Base-by-base conservation (phyloP, 345 rosid species). In the Adansonia digitata region DNA sequence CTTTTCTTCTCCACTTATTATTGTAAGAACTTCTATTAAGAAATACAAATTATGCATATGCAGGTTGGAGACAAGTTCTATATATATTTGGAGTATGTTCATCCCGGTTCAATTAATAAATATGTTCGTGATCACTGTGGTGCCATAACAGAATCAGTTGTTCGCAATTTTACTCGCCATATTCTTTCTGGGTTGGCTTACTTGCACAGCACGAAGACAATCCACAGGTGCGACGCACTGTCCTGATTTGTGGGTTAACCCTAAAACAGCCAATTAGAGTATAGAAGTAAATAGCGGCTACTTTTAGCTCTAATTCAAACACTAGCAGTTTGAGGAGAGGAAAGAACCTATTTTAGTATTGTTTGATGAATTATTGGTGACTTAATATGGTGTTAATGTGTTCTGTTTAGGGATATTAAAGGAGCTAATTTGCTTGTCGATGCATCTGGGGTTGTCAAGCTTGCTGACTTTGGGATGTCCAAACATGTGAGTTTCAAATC, bases 371-470 rank as follows among this genome's bases (percentile, higher is more conserved):
- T 22, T 31, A 22, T 5, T 65, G 31, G 73, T 79, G 51, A 55
- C 74, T 73, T 69, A 68, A 7, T 81, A 14, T 42, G 64, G 35
- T 68, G 14, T 66, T n/a, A 43, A 68, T 45, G 15, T 75, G 66
- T 37, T 81, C 24, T 81, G 73, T 62, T 63, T 37, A 94, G 99
- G 88, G 99, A 95, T 79, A 95, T 95, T 75, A 95, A 95, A 83
- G 99, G 99, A 52, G 99, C 98, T 73, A 92, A 95, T 86, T 86
- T 95, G 78, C 99, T 95, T 62, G 99, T 95, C 63, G 94, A 95
- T 86, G 97, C 99, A 74, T 84, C 80, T 75, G 98, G 98, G 20
- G 94, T 91, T 45, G 97, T 94, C 67, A 94, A 94, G 85, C 97
- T 94, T 73, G 97, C 97, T 17, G 97, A 92, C 77, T 94, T 94